Base-by-base conservation (phyloP, 2,329 filamentous ascomycete species). In the Botrytis cinerea region DNA sequence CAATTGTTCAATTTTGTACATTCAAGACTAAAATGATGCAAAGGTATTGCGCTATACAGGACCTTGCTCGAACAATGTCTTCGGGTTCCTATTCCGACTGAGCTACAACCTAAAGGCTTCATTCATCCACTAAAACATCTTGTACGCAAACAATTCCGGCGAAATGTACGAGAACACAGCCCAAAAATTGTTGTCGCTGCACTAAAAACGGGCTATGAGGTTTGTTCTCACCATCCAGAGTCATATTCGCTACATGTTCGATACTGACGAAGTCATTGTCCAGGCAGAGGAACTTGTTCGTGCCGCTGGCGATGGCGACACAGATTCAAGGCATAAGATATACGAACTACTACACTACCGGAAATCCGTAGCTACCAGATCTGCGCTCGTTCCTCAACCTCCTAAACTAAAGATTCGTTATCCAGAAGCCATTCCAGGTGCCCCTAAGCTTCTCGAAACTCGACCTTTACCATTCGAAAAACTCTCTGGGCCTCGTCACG, bases 1-100 rank as follows among this genome's bases (percentile, higher is more conserved):
- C 16, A 12, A 35, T 25, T 48, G 32, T 46, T 62, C 45, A 20
- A 46, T 25, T 16, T 54, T 38, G 57, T 6, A 35, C 40, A 38
- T 40, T 66, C 45, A 60, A 46, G 10, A n/a, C 60, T 32, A n/a
- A 59, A 18, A 45, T 71, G 48, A 51, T 68, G 28, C 73, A 71
- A 60, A 91, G 90, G 89, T 80, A 86, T 93, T 75, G 91, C 92
- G 69, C 88, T 95, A 67, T 95, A 91, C 83, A 87, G 91, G 75
- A 89, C 91, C 51, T 87, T 95, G 72, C 83, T 94, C 70, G 85
- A 85, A 75, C 86, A 89, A 82, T 89, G 86, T 74, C 81, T 83
- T 45, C 83, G 82, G 59, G 82, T 92, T 48, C 83, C 86, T 1
- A 82, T 93, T 2, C 86, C 88, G 1, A 78, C 84, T 79, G 83